Conservation (phyloP, 2,329 filamentous ascomycete species). For the Colletotrichum simmondsii region DNA sequence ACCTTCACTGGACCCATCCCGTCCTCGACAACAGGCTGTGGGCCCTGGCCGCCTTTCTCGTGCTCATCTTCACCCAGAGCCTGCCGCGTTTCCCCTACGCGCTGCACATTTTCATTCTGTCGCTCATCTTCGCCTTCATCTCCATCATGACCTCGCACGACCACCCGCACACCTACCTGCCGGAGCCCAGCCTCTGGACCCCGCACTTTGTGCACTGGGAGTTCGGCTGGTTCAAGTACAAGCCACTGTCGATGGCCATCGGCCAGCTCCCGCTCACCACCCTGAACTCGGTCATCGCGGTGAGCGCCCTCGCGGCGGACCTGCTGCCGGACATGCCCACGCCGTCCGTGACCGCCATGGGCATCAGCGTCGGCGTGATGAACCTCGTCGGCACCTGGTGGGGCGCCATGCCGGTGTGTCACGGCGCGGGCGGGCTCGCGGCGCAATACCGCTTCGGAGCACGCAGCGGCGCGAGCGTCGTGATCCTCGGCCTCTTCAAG, state of each 20-base stretch:
- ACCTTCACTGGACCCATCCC: slow-evolving; percentile 75
- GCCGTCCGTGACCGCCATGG: slow-evolving; percentile 80
- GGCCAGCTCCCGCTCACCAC: slow-evolving; percentile 92
- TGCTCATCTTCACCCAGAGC: slow-evolving; percentile 75
- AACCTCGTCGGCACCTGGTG: slow-evolving; percentile 92
- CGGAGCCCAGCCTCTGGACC: slow-evolving; percentile 69
- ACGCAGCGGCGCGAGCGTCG: slow-evolving; percentile 84
- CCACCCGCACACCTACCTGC: slow-evolving; percentile 47
- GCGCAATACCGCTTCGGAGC: slow-evolving; percentile 94
- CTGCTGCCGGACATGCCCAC: slow-evolving; percentile 76
- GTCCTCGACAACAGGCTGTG: slow-evolving; percentile 83
- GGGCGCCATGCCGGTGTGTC: slow-evolving; percentile 94
- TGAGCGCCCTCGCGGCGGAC: slow-evolving; percentile 81
- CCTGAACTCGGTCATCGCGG: slow-evolving; percentile 92
- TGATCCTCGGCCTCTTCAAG: slow-evolving; percentile 82
- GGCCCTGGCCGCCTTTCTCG: slow-evolving; percentile 78
- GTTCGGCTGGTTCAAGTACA: slow-evolving; percentile 53
- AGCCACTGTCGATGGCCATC: slow-evolving; percentile 69
- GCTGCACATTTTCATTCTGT: slow-evolving; percentile 75
- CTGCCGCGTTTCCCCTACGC: slow-evolving; percentile 81
- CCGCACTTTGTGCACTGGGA: slow-evolving; percentile 59
- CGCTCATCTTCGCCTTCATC: slow-evolving; percentile 71
- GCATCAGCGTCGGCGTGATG: slow-evolving; percentile 83
- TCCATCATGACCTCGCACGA: slow-evolving; percentile 44
- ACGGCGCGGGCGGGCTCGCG: slow-evolving; percentile 90